These are phyloP conservation scores for Metschnikowia sp. DNA, from an alignment of 805 yeast species.

Conservation along the genomic window DNA sequence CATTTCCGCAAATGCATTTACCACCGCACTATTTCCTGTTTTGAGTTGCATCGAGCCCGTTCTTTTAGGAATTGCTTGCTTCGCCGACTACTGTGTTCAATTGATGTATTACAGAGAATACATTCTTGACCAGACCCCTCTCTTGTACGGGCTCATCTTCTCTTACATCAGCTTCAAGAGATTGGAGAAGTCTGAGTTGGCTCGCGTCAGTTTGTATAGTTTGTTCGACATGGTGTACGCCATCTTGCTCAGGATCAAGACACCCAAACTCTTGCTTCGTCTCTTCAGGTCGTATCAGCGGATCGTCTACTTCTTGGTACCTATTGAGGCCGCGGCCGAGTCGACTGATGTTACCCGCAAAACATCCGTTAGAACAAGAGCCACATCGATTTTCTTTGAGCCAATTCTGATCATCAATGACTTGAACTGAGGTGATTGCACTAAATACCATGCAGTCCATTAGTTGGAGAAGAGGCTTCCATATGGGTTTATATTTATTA, in stretches of 20 bases:
- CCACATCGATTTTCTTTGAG: slow-evolving; percentile 15
- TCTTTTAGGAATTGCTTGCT: slow-evolving; percentile 14
- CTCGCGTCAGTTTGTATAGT: slow-evolving; percentile 12
- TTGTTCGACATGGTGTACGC: slow-evolving; percentile 9
- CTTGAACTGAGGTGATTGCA: slow-evolving; percentile 4
- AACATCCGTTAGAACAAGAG: slow-evolving; percentile 12
- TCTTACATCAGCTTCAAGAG: slow-evolving; percentile 15
- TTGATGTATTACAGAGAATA: slow-evolving; percentile 11
- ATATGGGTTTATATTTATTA: not conserved
- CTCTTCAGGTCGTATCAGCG: slow-evolving; percentile 6
- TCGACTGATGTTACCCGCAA: slow-evolving; percentile 6
- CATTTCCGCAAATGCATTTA: slow-evolving; percentile 10
- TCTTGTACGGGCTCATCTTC: slow-evolving; percentile 14
- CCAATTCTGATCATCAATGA: slow-evolving; percentile 16
- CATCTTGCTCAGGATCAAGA: slow-evolving; percentile 1
- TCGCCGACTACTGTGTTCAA: slow-evolving; percentile 13
- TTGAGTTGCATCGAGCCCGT: slow-evolving; percentile 15
- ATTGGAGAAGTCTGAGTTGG: slow-evolving; percentile 14
- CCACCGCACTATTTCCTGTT: slow-evolving; percentile 13
- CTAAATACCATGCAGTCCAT: not conserved
- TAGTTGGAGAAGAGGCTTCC: not conserved
- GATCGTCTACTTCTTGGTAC: slow-evolving; percentile 11
- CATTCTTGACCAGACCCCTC: slow-evolving; percentile 7
- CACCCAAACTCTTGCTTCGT: slow-evolving; percentile 8
- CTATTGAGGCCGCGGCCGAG: slow-evolving; percentile 5